These are phyloP conservation scores for Penicillium riverlandense DNA, from an alignment of 495 filamentous ascomycete genomes.

Conservation along the genomic window DNA sequence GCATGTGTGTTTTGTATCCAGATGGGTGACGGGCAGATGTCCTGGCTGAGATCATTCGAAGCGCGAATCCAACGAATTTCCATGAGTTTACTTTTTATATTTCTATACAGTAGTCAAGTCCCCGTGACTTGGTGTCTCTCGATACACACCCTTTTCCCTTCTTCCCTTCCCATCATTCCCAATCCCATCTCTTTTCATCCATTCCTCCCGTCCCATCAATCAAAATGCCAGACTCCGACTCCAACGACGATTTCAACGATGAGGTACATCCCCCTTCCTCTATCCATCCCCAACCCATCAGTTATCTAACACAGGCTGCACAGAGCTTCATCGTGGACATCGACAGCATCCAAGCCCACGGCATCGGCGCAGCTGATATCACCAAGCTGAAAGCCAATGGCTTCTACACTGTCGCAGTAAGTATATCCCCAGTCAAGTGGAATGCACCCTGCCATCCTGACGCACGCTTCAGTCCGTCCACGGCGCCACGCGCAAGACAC, in stretches of 20 bases:
- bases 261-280: conserved; percentile 30
- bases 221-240: conserved; percentile 43
- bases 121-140: conserved; percentile 3
- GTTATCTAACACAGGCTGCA: neutral
- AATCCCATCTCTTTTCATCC: neutral
- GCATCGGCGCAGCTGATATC: conserved; percentile 68
- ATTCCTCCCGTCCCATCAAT: neutral
- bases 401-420: conserved; percentile 64
- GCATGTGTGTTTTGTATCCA: conserved; percentile 12
- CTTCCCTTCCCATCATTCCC: neutral
- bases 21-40: conserved; percentile 15
- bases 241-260: conserved; percentile 48
- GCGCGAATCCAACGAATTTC: conserved; percentile 16
- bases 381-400: conserved; percentile 64
- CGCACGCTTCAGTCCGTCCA: conserved; percentile 49
- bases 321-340: conserved; percentile 64
- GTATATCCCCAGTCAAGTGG: neutral
- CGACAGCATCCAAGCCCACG: conserved; percentile 66
- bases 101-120: neutral
- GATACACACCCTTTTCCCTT: neutral
- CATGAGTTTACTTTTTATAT: too few species aligned
- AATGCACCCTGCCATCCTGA: neutral
- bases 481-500: conserved; percentile 54
- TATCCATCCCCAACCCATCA: neutral
- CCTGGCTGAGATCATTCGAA: conserved; percentile 20